Base-by-base conservation (phyloP, 2,329 filamentous ascomycete genomes). In the Fusarium sp. region DNA sequence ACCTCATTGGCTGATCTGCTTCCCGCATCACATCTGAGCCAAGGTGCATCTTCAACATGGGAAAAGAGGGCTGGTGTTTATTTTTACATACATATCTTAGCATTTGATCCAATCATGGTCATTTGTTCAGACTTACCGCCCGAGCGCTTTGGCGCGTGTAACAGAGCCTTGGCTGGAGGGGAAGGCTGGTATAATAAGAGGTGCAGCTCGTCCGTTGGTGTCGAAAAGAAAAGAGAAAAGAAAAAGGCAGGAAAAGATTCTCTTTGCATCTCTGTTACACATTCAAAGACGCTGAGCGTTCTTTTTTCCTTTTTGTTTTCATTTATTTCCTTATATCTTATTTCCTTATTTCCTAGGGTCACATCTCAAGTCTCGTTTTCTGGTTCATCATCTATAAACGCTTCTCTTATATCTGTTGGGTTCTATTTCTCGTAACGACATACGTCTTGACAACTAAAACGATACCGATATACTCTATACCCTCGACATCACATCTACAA, bases 131-230 rank as follows among this genome's bases (percentile, higher is more conserved):
- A 47, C 45, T 61, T 72, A 32, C 68, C 68, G 68, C 68, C 64
- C 32, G 46, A 52, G 59, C 42, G 44, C 52, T 42, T 57, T 47
- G 47, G 56, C 65, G 68, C 55, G 55, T 69, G 47, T 45, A 46
- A 66, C 55, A 29, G 52, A 38, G 52, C 45, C 42, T 56, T 61
- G 59, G 55, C 40, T 34, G 4, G 52, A 52, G 59, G 40, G 44
- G 51, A 69, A 66, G 60, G 63, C 29, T 73, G 59, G 72, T 77
- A 76, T 77, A 77, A 75, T 74, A 77, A 72, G 70, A 68, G 65
- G 66, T 49, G 43, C 38, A 25, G 52, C 38, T 63, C 49, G 66
- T n/a, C n/a, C n/a, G n/a, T n/a, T n/a, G n/a, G n/a, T n/a, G n/a
- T 67, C 73, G 55, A 51, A 38, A 55, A 57, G 59, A 49, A 59